Evolutionary conservation across 1,284 basidiomycete species (phyloP).

Genomic region (Tremellales sp.): DNA sequence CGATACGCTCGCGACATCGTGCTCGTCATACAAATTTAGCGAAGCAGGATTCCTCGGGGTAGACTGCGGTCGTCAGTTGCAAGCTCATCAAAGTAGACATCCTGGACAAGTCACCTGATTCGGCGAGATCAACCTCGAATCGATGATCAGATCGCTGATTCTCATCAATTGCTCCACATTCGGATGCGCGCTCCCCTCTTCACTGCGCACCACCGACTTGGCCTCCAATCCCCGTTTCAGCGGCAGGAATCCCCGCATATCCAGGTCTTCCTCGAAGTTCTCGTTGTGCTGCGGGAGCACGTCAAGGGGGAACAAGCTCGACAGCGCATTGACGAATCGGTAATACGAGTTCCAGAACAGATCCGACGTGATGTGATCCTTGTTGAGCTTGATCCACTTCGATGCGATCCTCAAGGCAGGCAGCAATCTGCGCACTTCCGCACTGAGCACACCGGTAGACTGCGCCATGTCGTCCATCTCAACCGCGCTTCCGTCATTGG

Average conservation of each 20-base stretch:
- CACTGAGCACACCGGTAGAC: conserved; percentile 75
- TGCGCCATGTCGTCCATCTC: conserved; percentile 41
- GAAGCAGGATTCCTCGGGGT: conserved; percentile 20
- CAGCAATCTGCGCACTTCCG: conserved; percentile 76
- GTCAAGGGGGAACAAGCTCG: conserved; percentile 64
- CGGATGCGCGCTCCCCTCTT: conserved; percentile 58
- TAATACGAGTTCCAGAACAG: conserved; percentile 72
- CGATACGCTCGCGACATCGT: no score
- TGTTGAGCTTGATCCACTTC: conserved; percentile 82
- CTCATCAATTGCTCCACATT: conserved; percentile 95
- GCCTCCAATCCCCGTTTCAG: conserved; percentile 54
- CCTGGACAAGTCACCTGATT: conserved; percentile 31
- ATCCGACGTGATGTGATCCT: background rate
- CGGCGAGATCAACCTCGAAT: conserved; percentile 56
- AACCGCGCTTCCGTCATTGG: conserved; percentile 52
- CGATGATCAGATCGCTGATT: conserved; percentile 76
- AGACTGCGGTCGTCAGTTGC: no score
- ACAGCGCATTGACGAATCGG: conserved; percentile 63
- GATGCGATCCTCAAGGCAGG: conserved; percentile 80
- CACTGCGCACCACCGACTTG: conserved; percentile 9
- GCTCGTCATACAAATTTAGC: no score
- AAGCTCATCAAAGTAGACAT: background rate
- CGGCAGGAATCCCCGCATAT: conserved; percentile 83
- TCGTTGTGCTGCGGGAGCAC: conserved; percentile 61
- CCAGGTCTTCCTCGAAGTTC: conserved; percentile 85